Evolutionary conservation across 116 monocot species (phyloP), one percentile per base, ranked within the genome.

Genomic region (Phalaenopsis hybrid): DNA sequence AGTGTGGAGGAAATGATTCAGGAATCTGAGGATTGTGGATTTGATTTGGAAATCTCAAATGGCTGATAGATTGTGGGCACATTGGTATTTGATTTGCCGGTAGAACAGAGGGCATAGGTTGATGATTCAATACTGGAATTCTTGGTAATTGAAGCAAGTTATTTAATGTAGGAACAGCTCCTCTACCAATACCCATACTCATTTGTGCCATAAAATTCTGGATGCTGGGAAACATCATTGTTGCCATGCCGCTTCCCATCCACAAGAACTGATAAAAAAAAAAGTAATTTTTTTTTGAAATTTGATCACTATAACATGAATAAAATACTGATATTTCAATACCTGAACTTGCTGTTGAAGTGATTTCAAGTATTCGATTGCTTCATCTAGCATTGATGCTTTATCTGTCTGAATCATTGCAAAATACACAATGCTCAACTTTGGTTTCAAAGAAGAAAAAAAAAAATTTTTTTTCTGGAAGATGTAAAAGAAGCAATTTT

Each of bases 271-370:
- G 84, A 79, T 21, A 41, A 76, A 15, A 34, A 3, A 37, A 6
- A 48, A 31, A 11, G 44, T 0, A 79, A 12, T 25, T 74, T 16
- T 13, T 23, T 70, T 15, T 15, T 33, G 23, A 70, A 12, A 11
- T 49, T 41, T 21, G 73, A 45, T 28, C 51, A 46, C 21, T 28
- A 20, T 75, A 25, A 52, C 16, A 57, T 51, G 9, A 41, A 52
- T 57, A 15, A 20, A 16, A 74, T 11, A 34, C 16, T 67, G 52
- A 20, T 25, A 45, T 72, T 77, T 74, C 78, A 55, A 20, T 77
- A 96, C 96, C 92, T 93, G 91, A 44, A 96, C 76, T 83, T 93
- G 94, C 18, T 79, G 61, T 79, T 96, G 93, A 57, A 96, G 93
- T 57, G 93, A 86, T 78, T 93, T 96, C 59, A 96, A 57, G 76